A percentile compares a stretch with the other conserved stretches of the same genome.
phyloP scores from a whole-genome alignment of 371 early-diverging fungal species.

The Dichotomocladium elegans region DNA sequence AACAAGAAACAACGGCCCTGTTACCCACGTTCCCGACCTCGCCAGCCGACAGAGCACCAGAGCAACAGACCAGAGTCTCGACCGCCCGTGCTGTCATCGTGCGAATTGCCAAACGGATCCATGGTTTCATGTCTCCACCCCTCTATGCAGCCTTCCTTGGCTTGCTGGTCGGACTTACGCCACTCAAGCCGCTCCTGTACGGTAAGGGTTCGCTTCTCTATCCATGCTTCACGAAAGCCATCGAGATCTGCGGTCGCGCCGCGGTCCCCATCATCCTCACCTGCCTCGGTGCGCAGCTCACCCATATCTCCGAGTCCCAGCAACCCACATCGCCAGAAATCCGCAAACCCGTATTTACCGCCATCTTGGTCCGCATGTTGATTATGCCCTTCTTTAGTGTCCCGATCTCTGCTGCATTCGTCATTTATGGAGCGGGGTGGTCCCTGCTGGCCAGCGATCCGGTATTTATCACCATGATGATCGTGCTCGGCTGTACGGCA shows the following conservation, averaged over 20 bases:
- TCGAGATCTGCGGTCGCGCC: constrained; percentile 63
- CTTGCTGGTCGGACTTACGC: constrained; percentile 51
- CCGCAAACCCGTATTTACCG: constrained; percentile 29
- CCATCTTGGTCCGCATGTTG: constrained; percentile 44
- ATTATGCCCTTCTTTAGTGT: constrained; percentile 41
- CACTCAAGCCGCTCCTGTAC: constrained; percentile 49
- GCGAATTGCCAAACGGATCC: not conserved
- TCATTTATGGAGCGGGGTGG: constrained; percentile 22
- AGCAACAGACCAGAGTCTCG: not conserved
- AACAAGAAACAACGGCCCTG: constrained; percentile 4
- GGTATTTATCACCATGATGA: constrained; percentile 43
- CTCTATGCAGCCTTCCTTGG: constrained; percentile 59
- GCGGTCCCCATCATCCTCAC: constrained; percentile 69
- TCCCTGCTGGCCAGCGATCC: constrained; percentile 47
- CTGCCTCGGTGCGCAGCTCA: constrained; percentile 68
- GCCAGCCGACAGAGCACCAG: not conserved
- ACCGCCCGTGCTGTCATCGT: not conserved
- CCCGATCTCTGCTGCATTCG: constrained; percentile 39
- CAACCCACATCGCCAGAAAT: constrained; percentile 8
- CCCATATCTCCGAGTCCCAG: constrained; percentile 16
- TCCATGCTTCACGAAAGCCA: constrained; percentile 55
- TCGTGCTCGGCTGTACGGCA: constrained; percentile 53
- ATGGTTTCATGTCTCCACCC: constrained; percentile 60
- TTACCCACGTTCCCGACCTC: constrained; percentile 5
- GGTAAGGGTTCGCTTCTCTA: constrained; percentile 49